These are phyloP conservation scores for Erigeron philadelphicus DNA, from an alignment of 140 eudicot genomes.

Conservation along the genomic window DNA sequence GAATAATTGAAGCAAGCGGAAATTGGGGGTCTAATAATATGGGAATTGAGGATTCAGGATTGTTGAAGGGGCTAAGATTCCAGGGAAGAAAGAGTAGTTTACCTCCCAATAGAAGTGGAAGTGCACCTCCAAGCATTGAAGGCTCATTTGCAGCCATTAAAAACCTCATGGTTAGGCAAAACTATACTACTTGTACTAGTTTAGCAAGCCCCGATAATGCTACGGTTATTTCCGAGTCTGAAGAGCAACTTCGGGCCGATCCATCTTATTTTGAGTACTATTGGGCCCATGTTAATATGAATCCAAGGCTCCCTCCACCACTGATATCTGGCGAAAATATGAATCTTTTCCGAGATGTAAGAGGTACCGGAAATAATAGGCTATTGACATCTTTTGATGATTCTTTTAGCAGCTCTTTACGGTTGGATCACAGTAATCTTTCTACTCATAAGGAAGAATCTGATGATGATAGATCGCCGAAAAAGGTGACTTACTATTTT, in stretches of 20 bases:
- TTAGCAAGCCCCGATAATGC: conserved; percentile 16
- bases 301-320: conserved; percentile 55
- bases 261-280: conserved; percentile 47
- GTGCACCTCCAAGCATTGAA: conserved; percentile 86
- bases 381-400: conserved; percentile 40
- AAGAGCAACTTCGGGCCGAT: conserved; percentile 42
- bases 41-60: conserved; percentile 48
- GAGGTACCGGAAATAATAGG: conserved; percentile 35
- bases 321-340: conserved; percentile 40
- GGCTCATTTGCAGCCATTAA: conserved; percentile 64
- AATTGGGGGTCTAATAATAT: conserved; percentile 50
- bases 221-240: conserved; percentile 29
- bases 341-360: conserved; percentile 27
- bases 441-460: conserved; percentile 61
- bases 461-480: conserved; percentile 44
- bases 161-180: conserved; percentile 38
- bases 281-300: conserved; percentile 41
- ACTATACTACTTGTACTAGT: conserved; percentile 24
- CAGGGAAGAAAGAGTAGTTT: conserved; percentile 33
- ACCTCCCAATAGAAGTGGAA: conserved; percentile 58
- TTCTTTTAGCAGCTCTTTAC: conserved; percentile 32
- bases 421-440: conserved; percentile 35
- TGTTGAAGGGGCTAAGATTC: conserved; percentile 40
- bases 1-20: conserved; percentile 39
- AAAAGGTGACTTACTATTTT: conserved; percentile 13